A percentile compares a stretch with the other conserved stretches of the same genome.
Conservation (phyloP, 805 yeast genomes). For the Blastobotrys chiropterorum region DNA sequence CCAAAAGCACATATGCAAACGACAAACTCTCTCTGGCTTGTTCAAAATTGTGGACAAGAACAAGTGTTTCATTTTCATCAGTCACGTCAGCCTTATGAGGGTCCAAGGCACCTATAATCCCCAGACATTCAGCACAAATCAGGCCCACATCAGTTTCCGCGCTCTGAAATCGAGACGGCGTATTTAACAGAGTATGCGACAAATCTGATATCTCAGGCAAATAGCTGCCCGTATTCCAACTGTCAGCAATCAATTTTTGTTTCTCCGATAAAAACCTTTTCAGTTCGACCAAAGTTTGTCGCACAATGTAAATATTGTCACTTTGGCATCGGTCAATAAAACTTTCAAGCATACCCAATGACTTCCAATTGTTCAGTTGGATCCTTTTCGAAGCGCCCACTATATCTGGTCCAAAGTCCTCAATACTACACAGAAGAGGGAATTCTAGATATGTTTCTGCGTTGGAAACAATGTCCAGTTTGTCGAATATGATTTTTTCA, state of each 20-base stretch:
- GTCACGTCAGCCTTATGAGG: slow-evolving; percentile 46
- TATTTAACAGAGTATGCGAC: slow-evolving; percentile 24
- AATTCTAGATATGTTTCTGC: slow-evolving; percentile 21
- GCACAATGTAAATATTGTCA: slow-evolving; percentile 64
- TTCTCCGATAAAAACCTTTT: slow-evolving; percentile 38
- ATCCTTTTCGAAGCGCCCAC: background rate
- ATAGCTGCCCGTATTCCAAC: slow-evolving; percentile 7
- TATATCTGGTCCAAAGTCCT: background rate
- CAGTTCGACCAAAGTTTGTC: slow-evolving; percentile 64
- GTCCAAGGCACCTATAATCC: slow-evolving; percentile 74
- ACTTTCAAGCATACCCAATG: slow-evolving; percentile 24
- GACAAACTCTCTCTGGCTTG: slow-evolving; percentile 54
- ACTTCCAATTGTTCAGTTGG: background rate
- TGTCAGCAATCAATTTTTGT: slow-evolving; percentile 15
- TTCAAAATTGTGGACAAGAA: slow-evolving; percentile 57
- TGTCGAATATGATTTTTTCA: slow-evolving; percentile 24
- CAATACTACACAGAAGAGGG: slow-evolving; percentile 7
- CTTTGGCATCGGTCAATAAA: slow-evolving; percentile 46
- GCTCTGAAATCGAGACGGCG: slow-evolving; percentile 23
- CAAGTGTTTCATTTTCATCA: slow-evolving; percentile 37
- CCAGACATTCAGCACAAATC: slow-evolving; percentile 62
- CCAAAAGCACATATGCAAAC: slow-evolving; percentile 60
- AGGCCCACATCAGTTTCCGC: slow-evolving; percentile 38
- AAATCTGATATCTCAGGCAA: slow-evolving; percentile 14
- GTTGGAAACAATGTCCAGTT: slow-evolving; percentile 14